These are phyloP conservation scores for Fragilaria radians DNA, from an alignment of 108 stramenopile genomes.

Conservation along the genomic window DNA sequence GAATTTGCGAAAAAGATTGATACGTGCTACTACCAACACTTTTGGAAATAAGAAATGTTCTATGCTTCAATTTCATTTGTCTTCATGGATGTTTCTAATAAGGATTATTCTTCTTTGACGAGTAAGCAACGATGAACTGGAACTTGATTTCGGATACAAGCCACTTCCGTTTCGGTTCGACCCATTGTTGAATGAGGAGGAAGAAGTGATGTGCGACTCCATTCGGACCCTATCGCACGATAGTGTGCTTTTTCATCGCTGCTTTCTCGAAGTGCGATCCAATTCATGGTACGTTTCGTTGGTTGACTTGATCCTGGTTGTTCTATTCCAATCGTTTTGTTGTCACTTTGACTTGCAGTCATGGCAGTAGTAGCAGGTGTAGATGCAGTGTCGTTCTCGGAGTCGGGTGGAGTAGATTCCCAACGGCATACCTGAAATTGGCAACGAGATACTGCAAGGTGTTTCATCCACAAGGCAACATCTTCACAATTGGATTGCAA, in stretches of 20 bases:
- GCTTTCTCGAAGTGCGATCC: constrained; percentile 48
- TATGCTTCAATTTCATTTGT: too few relatives aligned
- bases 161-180: constrained; percentile 60
- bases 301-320: not conserved
- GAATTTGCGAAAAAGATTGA: too few relatives aligned
- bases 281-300: constrained; percentile 48
- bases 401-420: not conserved
- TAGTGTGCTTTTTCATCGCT: too few relatives aligned
- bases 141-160: constrained; percentile 36
- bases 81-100: not conserved
- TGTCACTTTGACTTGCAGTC: not conserved
- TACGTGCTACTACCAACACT: too few relatives aligned
- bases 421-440: not conserved
- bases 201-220: constrained; percentile 44
- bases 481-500: constrained; percentile 54
- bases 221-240: constrained; percentile 48
- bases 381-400: not conserved
- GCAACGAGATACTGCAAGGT: constrained; percentile 15
- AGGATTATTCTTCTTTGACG: not conserved
- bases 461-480: constrained; percentile 40
- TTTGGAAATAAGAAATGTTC: too few relatives aligned
- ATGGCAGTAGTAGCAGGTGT: too few relatives aligned
- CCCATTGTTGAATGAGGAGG: constrained; percentile 43
- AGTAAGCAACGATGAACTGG: constrained; percentile 54
- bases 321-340: not conserved